Percentiles rank a stretch among this genome's conserved stretches.
phyloP scores from a whole-genome alignment of 2,329 filamentous ascomycete species.

The Colletotrichum somersetense region DNA sequence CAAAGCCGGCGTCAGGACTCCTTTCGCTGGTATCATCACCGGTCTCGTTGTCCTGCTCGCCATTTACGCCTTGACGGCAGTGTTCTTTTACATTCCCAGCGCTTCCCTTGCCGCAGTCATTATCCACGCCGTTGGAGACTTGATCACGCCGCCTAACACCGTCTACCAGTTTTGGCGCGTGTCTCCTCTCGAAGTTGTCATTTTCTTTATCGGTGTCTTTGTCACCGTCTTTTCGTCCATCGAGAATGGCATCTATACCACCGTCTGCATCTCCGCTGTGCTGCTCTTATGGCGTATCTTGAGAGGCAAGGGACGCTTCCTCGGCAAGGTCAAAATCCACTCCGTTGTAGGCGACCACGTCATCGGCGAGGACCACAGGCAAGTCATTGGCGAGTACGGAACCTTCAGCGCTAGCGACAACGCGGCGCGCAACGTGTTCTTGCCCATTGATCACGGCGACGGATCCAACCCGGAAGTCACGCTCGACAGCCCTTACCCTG shows the following conservation, averaged over 20 bases:
- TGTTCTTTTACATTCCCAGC: slow-evolving; percentile 94
- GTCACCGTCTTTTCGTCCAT: slow-evolving; percentile 91
- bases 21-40: slow-evolving; percentile 90
- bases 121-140: slow-evolving; percentile 93
- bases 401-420: slow-evolving; percentile 62
- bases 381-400: slow-evolving; percentile 66
- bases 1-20: slow-evolving; percentile 93
- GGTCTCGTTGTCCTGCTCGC: slow-evolving; percentile 87
- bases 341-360: slow-evolving; percentile 84
- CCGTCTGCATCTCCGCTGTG: slow-evolving; percentile 80
- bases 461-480: slow-evolving; percentile 89
- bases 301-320: slow-evolving; percentile 84
- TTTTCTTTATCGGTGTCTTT: slow-evolving; percentile 93
- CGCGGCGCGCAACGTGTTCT: slow-evolving; percentile 80
- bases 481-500: slow-evolving; percentile 86
- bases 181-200: slow-evolving; percentile 87
- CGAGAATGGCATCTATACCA: slow-evolving; percentile 92
- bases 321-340: slow-evolving; percentile 86
- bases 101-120: slow-evolving; percentile 88
- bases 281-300: slow-evolving; percentile 87
- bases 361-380: slow-evolving; percentile 69
- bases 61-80: slow-evolving; percentile 86
- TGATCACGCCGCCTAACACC: slow-evolving; percentile 91
- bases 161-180: slow-evolving; percentile 97
- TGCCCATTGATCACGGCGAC: slow-evolving; percentile 89